phyloP scores from a whole-genome alignment of 139 green algal species.

The Medakamo hakoo region DNA sequence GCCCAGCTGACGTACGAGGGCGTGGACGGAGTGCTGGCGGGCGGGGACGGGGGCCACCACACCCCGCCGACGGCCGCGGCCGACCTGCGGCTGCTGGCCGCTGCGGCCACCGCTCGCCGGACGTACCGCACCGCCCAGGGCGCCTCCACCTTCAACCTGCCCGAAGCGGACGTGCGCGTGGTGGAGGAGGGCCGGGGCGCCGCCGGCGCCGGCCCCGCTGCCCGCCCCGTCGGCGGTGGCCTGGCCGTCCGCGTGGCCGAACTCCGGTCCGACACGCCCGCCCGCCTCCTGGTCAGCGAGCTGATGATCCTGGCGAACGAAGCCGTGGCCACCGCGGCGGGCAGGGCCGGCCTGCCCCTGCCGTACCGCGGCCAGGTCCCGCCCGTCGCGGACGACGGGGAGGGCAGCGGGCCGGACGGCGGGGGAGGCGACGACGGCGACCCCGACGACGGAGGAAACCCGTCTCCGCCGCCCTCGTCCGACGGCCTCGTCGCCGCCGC shows the following conservation, averaged over 20 bases:
- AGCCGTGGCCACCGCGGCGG: slow-evolving; percentile 24
- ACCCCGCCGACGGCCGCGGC: slow-evolving; percentile 2
- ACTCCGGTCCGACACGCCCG: not conserved
- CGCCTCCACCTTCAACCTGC: slow-evolving; percentile 38
- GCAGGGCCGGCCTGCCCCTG: slow-evolving; percentile 33
- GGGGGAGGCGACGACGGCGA: slow-evolving; percentile 12
- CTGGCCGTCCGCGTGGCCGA: not conserved
- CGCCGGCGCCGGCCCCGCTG: slow-evolving; percentile 15
- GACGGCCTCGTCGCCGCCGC: slow-evolving; percentile 4
- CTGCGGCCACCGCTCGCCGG: slow-evolving; percentile 14
- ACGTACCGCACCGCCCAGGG: slow-evolving; percentile 27
- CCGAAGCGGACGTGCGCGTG: slow-evolving; percentile 2
- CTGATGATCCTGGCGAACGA: slow-evolving; percentile 81
- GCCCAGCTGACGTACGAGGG: slow-evolving; percentile 60
- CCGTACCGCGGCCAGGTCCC: slow-evolving; percentile 47
- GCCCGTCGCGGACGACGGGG: slow-evolving; percentile 12
- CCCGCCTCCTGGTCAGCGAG: slow-evolving; percentile 42
- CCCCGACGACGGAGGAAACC: no score
- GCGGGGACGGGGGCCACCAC: slow-evolving; percentile 1
- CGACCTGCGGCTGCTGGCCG: slow-evolving; percentile 1
- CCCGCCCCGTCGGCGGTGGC: not conserved
- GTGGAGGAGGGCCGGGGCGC: slow-evolving; percentile 9
- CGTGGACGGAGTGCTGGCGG: slow-evolving; percentile 41
- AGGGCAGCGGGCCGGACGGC: slow-evolving; percentile 15
- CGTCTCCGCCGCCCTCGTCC: slow-evolving; percentile 46